Evolutionary conservation across 2,329 filamentous ascomycete genomes (phyloP).

Genomic region (Aspergillus thermomutatus): DNA sequence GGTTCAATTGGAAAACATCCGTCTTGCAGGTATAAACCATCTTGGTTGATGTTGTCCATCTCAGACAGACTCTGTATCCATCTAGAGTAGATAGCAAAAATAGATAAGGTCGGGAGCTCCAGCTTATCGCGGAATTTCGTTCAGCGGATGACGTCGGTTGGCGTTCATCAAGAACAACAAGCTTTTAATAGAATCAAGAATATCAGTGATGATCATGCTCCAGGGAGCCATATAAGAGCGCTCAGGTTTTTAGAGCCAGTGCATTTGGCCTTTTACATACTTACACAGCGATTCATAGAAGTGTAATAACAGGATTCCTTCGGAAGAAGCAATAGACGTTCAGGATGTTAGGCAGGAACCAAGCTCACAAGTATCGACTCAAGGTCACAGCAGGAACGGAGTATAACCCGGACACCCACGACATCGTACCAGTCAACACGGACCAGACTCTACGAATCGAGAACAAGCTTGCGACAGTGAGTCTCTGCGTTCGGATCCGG

Average conservation of each 20-base stretch:
- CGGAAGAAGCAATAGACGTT: not conserved
- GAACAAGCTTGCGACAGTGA: conserved; percentile 61
- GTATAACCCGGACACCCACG: conserved; percentile 71
- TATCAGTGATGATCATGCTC: not conserved
- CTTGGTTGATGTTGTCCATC: too few relatives aligned
- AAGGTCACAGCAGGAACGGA: conserved; percentile 75
- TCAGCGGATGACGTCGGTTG: conserved; percentile 11
- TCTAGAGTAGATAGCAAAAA: too few relatives aligned
- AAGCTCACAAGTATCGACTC: conserved; percentile 59
- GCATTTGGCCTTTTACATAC: not conserved
- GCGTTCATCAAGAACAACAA: conserved; percentile 4
- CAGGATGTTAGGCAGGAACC: not conserved
- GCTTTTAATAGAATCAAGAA: not conserved
- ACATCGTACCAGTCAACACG: conserved; percentile 72
- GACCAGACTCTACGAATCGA: conserved; percentile 60
- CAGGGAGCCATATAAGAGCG: not conserved
- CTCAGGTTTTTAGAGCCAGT: not conserved
- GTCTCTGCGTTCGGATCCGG: conserved; percentile 72
- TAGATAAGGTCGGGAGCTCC: not conserved
- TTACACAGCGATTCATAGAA: not conserved
- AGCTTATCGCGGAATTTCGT: not conserved
- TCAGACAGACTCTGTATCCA: too few relatives aligned
- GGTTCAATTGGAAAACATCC: not conserved
- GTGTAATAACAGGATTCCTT: conserved; percentile 1
- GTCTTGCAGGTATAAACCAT: too few relatives aligned